A percentile compares a stretch with the other conserved stretches of the same genome.
phyloP scores from a whole-genome alignment of 768 basidiomycete genomes.

The Tylopilus vinaceipallidus region DNA sequence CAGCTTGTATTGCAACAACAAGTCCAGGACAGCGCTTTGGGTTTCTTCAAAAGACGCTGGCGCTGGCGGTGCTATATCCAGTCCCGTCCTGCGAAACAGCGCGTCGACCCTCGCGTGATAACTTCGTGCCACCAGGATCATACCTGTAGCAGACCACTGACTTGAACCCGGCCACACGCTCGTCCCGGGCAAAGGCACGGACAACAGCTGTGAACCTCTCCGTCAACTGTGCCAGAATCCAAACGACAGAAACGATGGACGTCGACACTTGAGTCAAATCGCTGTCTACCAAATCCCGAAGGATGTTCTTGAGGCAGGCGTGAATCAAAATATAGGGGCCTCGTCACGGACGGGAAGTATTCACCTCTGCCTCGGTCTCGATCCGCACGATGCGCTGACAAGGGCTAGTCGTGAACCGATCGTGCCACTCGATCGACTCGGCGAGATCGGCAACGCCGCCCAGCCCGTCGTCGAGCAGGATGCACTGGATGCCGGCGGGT shows the following conservation, averaged over 20 bases:
- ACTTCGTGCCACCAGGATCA: neutral
- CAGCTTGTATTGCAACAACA: slow-evolving; percentile 36
- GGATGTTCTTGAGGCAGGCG: slow-evolving; percentile 6
- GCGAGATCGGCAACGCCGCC: slow-evolving; percentile 45
- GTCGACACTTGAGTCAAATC: slow-evolving; percentile 7
- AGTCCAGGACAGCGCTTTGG: slow-evolving; percentile 31
- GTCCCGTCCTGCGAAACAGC: slow-evolving; percentile 48
- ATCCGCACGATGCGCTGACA: slow-evolving; percentile 66
- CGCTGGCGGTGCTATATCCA: slow-evolving; percentile 45
- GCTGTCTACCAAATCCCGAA: slow-evolving; percentile 23
- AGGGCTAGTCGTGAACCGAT: slow-evolving; percentile 49
- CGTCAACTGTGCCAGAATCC: slow-evolving; percentile 30
- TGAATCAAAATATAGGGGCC: slow-evolving; percentile 7
- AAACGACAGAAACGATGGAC: slow-evolving; percentile 12
- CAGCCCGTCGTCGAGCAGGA: slow-evolving; percentile 75
- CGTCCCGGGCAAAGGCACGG: slow-evolving; percentile 37
- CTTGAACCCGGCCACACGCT: slow-evolving; percentile 66
- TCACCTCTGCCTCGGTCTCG: slow-evolving; percentile 73
- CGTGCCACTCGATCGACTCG: slow-evolving; percentile 60
- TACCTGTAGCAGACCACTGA: slow-evolving; percentile 68
- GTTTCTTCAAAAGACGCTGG: slow-evolving; percentile 27
- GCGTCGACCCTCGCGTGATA: neutral
- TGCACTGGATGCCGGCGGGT: slow-evolving; percentile 57
- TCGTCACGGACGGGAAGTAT: neutral
- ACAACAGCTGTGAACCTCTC: slow-evolving; percentile 38